These are phyloP conservation scores for Acanthamoeba royreba DNA, from an alignment of 208 protist species.

Conservation along the genomic window DNA sequence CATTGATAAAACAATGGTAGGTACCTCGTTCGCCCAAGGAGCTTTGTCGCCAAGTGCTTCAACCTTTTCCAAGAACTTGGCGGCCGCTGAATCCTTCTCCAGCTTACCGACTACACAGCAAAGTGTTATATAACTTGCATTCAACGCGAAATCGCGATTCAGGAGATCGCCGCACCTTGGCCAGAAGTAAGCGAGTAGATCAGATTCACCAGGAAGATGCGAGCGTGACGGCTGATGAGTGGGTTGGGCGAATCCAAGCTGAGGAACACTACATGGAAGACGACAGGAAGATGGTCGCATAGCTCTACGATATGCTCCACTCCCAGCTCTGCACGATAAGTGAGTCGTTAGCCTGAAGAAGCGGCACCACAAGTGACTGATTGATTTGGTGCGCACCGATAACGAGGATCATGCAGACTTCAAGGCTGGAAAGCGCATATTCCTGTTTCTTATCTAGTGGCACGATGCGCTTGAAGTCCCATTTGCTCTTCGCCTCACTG, in stretches of 20 bases:
- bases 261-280: not conserved
- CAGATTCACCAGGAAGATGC: not conserved
- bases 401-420: conserved; percentile 11
- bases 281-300: not conserved
- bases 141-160: no score
- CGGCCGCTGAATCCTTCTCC: not conserved
- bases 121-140: not conserved
- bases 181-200: not conserved
- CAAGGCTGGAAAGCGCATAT: not conserved
- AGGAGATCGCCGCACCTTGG: no score
- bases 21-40: not conserved
- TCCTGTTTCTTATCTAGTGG: not conserved
- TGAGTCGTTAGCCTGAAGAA: not conserved
- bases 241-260: not conserved
- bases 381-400: not conserved
- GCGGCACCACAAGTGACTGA: not conserved
- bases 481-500: not conserved
- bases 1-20: no score
- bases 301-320: not conserved
- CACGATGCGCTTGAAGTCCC: not conserved
- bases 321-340: not conserved
- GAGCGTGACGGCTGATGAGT: not conserved
- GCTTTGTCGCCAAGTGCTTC: not conserved
- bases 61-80: not conserved
- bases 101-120: not conserved